These are phyloP conservation scores for Pseudocercospora macadamiae DNA, from an alignment of 2,329 filamentous ascomycete genomes.

Conservation along the genomic window DNA sequence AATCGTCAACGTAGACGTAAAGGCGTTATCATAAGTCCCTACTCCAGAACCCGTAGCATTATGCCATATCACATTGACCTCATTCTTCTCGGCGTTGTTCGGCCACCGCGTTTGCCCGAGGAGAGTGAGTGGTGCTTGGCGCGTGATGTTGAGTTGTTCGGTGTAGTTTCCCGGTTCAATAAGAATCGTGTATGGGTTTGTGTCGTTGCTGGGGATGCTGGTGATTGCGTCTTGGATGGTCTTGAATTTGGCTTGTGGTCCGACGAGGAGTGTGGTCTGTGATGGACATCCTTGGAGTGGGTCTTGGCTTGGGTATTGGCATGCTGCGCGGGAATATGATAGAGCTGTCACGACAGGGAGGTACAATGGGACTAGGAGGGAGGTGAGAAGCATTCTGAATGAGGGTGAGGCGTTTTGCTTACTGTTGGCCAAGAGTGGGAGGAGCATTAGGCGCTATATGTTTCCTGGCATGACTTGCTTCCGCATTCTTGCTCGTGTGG, in stretches of 20 bases:
- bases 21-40: slow-evolving; percentile 61
- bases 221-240: slow-evolving; percentile 54
- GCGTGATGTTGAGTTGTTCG: slow-evolving; percentile 68
- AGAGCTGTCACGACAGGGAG: not conserved
- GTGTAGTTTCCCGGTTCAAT: slow-evolving; percentile 63
- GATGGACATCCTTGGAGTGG: slow-evolving; percentile 45
- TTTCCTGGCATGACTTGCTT: not conserved
- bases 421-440: slow-evolving; percentile 7
- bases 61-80: slow-evolving; percentile 62
- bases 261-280: slow-evolving; percentile 35
- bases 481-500: not conserved
- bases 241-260: slow-evolving; percentile 29
- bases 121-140: slow-evolving; percentile 62
- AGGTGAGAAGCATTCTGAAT: slow-evolving; percentile 7
- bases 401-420: slow-evolving; percentile 2
- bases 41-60: slow-evolving; percentile 55
- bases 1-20: slow-evolving; percentile 63
- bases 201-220: slow-evolving; percentile 49
- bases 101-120: slow-evolving; percentile 60
- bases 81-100: slow-evolving; percentile 51
- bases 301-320: slow-evolving; percentile 42
- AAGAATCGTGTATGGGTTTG: slow-evolving; percentile 57
- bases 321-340: slow-evolving; percentile 26
- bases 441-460: not conserved
- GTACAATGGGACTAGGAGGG: not conserved